Percentiles rank a stretch among this genome's conserved stretches.
Evolutionary conservation across 495 filamentous ascomycete genomes (phyloP).

Genomic region (Daldinia childiae): DNA sequence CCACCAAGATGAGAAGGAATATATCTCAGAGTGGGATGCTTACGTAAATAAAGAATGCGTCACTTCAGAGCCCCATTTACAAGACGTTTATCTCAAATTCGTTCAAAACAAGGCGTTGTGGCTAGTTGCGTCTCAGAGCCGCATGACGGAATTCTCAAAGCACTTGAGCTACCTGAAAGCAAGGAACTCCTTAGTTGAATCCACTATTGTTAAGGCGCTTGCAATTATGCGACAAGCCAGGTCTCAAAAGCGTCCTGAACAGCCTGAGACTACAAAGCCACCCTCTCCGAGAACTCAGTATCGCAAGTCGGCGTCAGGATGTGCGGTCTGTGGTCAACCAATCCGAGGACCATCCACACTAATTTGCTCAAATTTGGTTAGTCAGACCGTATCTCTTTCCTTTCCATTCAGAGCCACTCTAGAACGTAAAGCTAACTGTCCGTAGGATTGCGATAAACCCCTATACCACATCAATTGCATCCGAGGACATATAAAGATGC

Average conservation of each 20-base stretch:
- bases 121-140: constrained; percentile 50
- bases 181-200: constrained; percentile 51
- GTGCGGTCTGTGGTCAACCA: constrained; percentile 50
- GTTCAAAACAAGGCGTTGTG: constrained; percentile 54
- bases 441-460: constrained; percentile 50
- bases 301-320: constrained; percentile 51
- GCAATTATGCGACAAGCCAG: constrained; percentile 51
- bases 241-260: constrained; percentile 35
- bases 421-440: constrained; percentile 30
- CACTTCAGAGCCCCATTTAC: constrained; percentile 57
- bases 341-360: constrained; percentile 51
- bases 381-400: constrained; percentile 9
- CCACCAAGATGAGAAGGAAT: constrained; percentile 60
- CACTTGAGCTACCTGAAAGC: constrained; percentile 57
- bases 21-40: constrained; percentile 60
- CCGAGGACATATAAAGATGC: constrained; percentile 26
- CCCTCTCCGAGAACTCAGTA: constrained; percentile 40
- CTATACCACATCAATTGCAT: constrained; percentile 47
- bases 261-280: constrained; percentile 33
- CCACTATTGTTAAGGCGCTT: constrained; percentile 49
- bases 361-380: constrained; percentile 57
- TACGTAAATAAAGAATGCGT: constrained; percentile 58
- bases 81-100: constrained; percentile 56
- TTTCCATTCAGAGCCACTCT: background rate
- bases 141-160: constrained; percentile 58